Base-by-base conservation (phyloP, 1,139 yeast genomes). In the Taphrina betulina region DNA sequence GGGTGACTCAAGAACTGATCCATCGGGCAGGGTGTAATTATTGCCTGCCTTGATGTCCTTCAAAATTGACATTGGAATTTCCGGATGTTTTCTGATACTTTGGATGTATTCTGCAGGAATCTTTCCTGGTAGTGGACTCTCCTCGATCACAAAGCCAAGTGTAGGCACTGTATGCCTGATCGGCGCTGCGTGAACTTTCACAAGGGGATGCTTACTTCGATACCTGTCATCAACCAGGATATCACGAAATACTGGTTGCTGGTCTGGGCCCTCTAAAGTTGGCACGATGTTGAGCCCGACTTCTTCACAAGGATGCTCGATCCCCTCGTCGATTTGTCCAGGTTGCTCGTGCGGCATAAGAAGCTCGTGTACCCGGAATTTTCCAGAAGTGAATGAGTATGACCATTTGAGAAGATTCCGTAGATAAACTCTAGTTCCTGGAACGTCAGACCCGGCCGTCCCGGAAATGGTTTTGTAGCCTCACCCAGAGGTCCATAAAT, bases 401-500 rank as follows among this genome's bases (percentile, higher is more conserved):
- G 56, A 33, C 8, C 23, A 29, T 23, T 31, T 33, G n/a, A 52
- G 35, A 3, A 24, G 43, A 20, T 29, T 42, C 10, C 56, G 38
- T 12, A 52, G 40, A 24, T 50, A 50, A 4, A 41, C 46, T 7
- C 54, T 20, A 7, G 44, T 33, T 17, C 48, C 48, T 43, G 5
- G 8, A 12, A 2, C 14, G 16, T 34, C 10, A 34, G 37, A 5
- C 10, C 14, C 31, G 7, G 12, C 12, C 31, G 14, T 16, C 16
- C 14, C 16, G 7, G 16, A 34, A 7, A 34, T 34, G 16, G 5
- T 14, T 26, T 7, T 17, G 14, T 12, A n/a, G 45, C 10, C 22
- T 26, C 14, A 35, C 56, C 56, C n/a, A 29, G 50, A 3, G 56
- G 56, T 10, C 56, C 56, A 20, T 52, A 52, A 12, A 52, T 52